Evolutionary conservation across 108 stramenopile species (phyloP), one percentile per base, ranked within the genome.

Genomic region (Discostella stelligeroides): DNA sequence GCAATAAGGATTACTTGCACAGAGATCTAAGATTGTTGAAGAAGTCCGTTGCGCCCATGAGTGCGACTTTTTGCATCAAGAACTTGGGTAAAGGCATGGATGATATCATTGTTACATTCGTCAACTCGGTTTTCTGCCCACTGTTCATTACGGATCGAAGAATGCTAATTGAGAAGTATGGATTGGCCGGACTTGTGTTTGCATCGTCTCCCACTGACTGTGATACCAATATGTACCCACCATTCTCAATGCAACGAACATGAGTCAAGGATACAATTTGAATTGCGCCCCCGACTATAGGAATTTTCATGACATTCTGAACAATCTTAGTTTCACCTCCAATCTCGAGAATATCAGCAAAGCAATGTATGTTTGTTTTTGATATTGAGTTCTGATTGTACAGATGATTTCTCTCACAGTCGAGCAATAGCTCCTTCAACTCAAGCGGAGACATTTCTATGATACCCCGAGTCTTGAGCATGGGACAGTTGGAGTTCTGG

Each of bases 371-470:
- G 38, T 75, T 60, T 43, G 41, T 63, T 58, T 76, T 75, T 12
- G 49, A 60, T 6, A 80, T 50, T 2, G 74, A 75, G 29, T 65
- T 70, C 39, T 70, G 75, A 50, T 80, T 80, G 73, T 66, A 49
- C 24, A 47, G 29, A 43, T 71, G 60, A 8, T 69, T 68, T 49
- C 73, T 47, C 20, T 34, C 20, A 38, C 68, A 75, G 30, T 80
- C 79, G 14, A 75, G 49, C 37, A 80, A 63, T 14, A 80, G 56
- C 14, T 64, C 60, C 38, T 57, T 71, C 53, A 80, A 25, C 11
- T 70, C 59, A 2, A 11, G 14, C 3, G 79, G 73, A 30, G 74
- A 43, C 73, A 80, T 80, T 15, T 69, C 55, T 17, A 80, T 42
- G 39, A 75, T 70, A 24, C 79, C 79, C 38, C 28, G 67, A 27